Base-by-base conservation (phyloP, 2,329 filamentous ascomycete species). In the Remersonia thermophila region DNA sequence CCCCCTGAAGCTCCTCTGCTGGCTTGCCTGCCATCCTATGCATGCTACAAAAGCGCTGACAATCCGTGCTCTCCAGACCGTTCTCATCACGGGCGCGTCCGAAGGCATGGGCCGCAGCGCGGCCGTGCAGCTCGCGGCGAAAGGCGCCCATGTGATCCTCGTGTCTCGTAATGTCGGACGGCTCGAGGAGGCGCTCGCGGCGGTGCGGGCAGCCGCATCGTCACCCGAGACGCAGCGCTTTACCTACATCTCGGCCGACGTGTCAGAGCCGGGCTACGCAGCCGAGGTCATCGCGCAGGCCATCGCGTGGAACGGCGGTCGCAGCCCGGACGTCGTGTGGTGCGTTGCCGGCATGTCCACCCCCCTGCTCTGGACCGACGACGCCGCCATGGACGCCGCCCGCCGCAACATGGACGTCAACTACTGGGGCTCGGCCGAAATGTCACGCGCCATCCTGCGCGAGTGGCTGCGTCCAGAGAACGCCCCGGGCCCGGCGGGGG, bases 341-440 rank as follows among this genome's bases (percentile, higher is more conserved):
- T 87, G 84, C 55, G 72, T 86, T 34, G 89, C 89, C 3, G 89
- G 89, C 41, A 67, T 73, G 45, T 73, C 82, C 5, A 68, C 66
- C 12, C 87, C 87, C 0, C 69, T 73, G 26, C 78, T 93, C 42
- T 93, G 89, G 62, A 58, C 83, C 46, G 83, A 94, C 16, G 82
- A 93, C 42, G 76, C 75, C 27, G 69, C 80, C 7, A 63, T 83
- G 35, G 62, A 76, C 7, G 71, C 70, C 9, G 63, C 86, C 46
- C 72, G 80, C 29, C 65, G 69, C 45, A 84, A 93, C 56, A 94
- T 94, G 84, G 84, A 94, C 53, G 73, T 89, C 48, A 89, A 95
- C 61, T 96, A 84, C 63, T 94, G 80, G 70, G 83, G 84, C 33
- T 77, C 78, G 20, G 80, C 80, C 28, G 91, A 93, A 56, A 83